phyloP scores from a whole-genome alignment of 1,284 basidiomycete species.

The Ganoderma sinense region DNA sequence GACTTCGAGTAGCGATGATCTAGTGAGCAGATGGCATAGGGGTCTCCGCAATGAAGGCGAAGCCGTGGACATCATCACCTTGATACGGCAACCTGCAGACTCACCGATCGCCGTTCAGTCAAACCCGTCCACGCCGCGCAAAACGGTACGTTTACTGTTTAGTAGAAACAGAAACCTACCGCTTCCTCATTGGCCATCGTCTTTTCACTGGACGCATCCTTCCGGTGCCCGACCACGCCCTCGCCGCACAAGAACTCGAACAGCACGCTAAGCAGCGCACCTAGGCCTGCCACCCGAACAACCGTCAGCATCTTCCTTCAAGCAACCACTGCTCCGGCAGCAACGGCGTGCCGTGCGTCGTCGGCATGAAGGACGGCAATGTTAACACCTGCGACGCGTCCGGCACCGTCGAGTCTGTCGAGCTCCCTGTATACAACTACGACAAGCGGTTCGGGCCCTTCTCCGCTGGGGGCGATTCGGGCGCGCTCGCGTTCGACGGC shows the following conservation, averaged over 20 bases:
- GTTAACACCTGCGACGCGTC: too few species aligned
- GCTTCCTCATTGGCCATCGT: background rate
- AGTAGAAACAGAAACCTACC: background rate
- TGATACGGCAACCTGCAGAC: background rate
- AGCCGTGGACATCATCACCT: background rate
- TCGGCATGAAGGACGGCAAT: too few species aligned
- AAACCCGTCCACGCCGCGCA: background rate
- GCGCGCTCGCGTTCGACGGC: too few species aligned
- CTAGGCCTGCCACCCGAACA: constrained; percentile 48
- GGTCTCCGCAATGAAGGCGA: too few species aligned
- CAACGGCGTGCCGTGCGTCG: too few species aligned
- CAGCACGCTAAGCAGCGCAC: constrained; percentile 52
- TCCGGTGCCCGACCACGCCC: constrained; percentile 60
- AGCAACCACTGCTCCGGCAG: too few species aligned
- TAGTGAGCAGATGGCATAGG: too few species aligned
- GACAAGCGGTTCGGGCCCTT: too few species aligned
- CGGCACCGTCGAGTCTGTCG: too few species aligned
- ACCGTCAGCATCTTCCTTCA: too few species aligned
- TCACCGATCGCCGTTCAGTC: background rate
- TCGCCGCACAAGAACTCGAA: constrained; percentile 68
- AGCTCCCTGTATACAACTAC: too few species aligned
- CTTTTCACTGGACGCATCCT: constrained; percentile 16
- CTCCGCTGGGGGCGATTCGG: too few species aligned
- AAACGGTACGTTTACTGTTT: background rate
- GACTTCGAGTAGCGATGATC: background rate